phyloP scores from a whole-genome alignment of 495 filamentous ascomycete species.

The Podospora appendiculata region DNA sequence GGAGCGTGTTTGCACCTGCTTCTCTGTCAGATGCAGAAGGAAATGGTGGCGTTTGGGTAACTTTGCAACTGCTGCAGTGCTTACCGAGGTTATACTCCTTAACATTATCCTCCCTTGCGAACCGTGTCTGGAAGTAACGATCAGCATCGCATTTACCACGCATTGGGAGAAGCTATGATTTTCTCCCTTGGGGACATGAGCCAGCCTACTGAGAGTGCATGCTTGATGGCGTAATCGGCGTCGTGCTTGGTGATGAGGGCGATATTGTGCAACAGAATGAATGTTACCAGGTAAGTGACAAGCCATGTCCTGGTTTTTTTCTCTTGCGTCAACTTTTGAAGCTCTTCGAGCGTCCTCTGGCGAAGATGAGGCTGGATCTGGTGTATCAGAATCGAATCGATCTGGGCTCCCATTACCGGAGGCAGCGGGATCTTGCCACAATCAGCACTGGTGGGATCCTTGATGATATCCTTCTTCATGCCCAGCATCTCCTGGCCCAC shows the following conservation, averaged over 20 bases:
- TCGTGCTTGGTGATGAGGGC: constrained; percentile 50
- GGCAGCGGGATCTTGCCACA: constrained; percentile 46
- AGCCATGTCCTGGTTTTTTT: constrained; percentile 50
- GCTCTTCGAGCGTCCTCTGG: constrained; percentile 44
- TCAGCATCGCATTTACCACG: not conserved
- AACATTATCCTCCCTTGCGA: constrained; percentile 41
- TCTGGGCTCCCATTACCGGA: constrained; percentile 53
- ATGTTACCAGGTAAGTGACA: constrained; percentile 49
- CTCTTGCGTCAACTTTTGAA: constrained; percentile 49
- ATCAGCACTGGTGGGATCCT: constrained; percentile 42
- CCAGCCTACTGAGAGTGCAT: constrained; percentile 39
- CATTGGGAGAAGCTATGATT: not conserved
- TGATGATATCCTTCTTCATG: constrained; percentile 36
- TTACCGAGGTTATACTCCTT: constrained; percentile 44
- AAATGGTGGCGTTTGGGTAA: no score
- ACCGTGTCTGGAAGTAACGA: constrained; percentile 30
- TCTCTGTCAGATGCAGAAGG: constrained; percentile 3
- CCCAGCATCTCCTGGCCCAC: constrained; percentile 46
- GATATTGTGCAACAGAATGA: constrained; percentile 52
- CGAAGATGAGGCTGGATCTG: constrained; percentile 47
- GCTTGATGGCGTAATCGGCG: constrained; percentile 45
- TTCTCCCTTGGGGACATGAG: not conserved
- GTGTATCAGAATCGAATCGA: constrained; percentile 50
- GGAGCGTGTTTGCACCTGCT: constrained; percentile 48
- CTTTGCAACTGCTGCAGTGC: constrained; percentile 3